Base-by-base conservation (phyloP, 164 flowering plant species). In the Echeveria elegans region DNA sequence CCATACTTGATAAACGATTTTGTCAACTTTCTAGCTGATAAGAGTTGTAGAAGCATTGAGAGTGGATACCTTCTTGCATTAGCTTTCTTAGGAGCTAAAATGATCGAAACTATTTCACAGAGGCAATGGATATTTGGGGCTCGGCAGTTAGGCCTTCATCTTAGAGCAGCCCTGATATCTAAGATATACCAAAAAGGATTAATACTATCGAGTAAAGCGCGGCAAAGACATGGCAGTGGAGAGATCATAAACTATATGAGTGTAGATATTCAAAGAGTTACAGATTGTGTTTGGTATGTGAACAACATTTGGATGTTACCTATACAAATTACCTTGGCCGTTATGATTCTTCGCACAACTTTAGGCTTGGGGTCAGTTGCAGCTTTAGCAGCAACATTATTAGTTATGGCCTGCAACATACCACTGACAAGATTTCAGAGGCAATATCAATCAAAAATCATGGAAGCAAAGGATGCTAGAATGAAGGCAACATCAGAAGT, bases 61-160 rank as follows among this genome's bases (percentile, higher is more conserved):
- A 80, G 78, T 12, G 96, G 97, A 0, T 94, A 88, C 77, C 72
- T 90, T 59, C 86, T 90, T 21, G 96, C 84, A 32, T 56, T 88
- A 14, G 92, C 79, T 24, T 94, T 94, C 66, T 73, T 90, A 29
- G 73, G 84, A 58, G 92, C 97, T 45, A 94, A 89, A 78, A 78
- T 83, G 72, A 75, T 94, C 6, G 96, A 94, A 82, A 88, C 85
- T 30, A 71, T 83, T 52, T 74, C 91, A 40, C 92, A 89, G 77
- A 87, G 97, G 80, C 97, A 94, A 77, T 94, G 98, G 98, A 85
- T 90, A 28, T 94, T 94, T 66, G 94, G 96, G 18, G 94, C 97
- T 14, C 87, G 97, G 26, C 96, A 86, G 73, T 78, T 94, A 6
- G 96, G 97, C 38, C 83, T 94, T 69, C 90, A 88, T 24, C 82